These are phyloP conservation scores for Dothidotthia symphoricarpi DNA, from an alignment of 2,329 filamentous ascomycete species.

Conservation along the genomic window DNA sequence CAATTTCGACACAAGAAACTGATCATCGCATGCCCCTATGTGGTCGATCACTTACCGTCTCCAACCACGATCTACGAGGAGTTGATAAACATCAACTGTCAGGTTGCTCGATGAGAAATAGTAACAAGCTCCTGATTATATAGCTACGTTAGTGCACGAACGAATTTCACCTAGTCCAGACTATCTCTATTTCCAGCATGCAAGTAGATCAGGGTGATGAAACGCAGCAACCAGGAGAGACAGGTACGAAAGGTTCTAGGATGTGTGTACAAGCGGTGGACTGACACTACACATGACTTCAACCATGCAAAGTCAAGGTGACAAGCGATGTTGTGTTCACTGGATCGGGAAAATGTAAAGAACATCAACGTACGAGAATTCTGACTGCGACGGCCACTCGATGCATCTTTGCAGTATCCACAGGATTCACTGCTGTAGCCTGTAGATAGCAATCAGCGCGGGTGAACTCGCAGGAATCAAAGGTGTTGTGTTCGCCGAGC, in stretches of 20 bases:
- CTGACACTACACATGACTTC: slow-evolving; percentile 1
- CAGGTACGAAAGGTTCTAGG: slow-evolving; percentile 1
- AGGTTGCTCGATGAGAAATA: slow-evolving; percentile 64
- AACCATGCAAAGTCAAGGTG: slow-evolving; percentile 4
- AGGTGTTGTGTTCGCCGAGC: not conserved
- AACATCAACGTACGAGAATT: slow-evolving; percentile 49
- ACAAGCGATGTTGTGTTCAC: slow-evolving; percentile 5
- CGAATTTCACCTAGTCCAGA: slow-evolving; percentile 7
- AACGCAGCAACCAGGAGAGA: slow-evolving; percentile 12
- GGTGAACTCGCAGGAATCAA: slow-evolving; percentile 2
- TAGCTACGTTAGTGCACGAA: slow-evolving; percentile 19
- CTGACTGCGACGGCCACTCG: slow-evolving; percentile 48
- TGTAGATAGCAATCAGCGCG: slow-evolving; percentile 24
- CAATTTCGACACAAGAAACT: too few species aligned
- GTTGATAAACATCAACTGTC: slow-evolving; percentile 67
- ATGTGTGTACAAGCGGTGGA: too few species aligned
- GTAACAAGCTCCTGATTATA: slow-evolving; percentile 66
- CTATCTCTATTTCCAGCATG: too few species aligned
- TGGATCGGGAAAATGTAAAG: slow-evolving; percentile 11
- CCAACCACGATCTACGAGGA: slow-evolving; percentile 72
- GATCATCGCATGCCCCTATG: too few species aligned
- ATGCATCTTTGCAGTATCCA: slow-evolving; percentile 52
- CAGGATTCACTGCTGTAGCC: slow-evolving; percentile 52
- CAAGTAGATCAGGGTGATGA: too few species aligned
- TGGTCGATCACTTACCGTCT: slow-evolving; percentile 58